Base-by-base conservation (phyloP, 352 stramenopile genomes). In the Phytophthora citrophthora region DNA sequence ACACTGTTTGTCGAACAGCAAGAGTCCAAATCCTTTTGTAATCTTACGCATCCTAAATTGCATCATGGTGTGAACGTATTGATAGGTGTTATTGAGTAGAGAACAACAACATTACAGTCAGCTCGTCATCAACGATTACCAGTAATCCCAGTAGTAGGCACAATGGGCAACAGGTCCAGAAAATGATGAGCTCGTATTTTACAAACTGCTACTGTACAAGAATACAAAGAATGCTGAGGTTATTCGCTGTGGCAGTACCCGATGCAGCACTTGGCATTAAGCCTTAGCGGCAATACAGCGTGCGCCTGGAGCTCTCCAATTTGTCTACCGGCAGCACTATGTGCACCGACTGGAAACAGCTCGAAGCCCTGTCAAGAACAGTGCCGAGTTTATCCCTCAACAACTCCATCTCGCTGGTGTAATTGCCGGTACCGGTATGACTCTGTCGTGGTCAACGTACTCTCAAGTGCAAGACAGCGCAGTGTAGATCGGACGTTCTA, bases 181-280 rank as follows among this genome's bases (percentile, higher is more conserved):
- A 41, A 11, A 41, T 0, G 20, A 41, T 20, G 36, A 20, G 10
- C 5, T 4, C 5, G 15, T 11, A 40, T 2, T 59, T 50, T 50
- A 13, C 11, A 59, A 50, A 15, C 36, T 10, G 4, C 51, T 50
- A 49, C 11, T n/a, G n/a, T n/a, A n/a, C n/a, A 27, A 27, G 24
- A 32, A 26, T 26, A 13, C n/a, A 31, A 16, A 18, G 2, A 23
- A 61, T 61, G 40, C 18, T 61, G 18, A 61, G 36, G 41, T 13
- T n/a, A 6, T 27, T 45, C 18, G 13, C 40, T 27, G 10, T 51
- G 18, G 36, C 36, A 18, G 36, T 41, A 41, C 7, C n/a, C 3
- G 9, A 20, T 3, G 36, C 36, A 20, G 36, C 36, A 1, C 36
- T 41, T 10, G 36, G 20, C n/a, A 41, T 41, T 41, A n/a, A n/a